A percentile compares a stretch with the other conserved stretches of the same genome.
Conservation (phyloP, 129 eudicot genomes). For the Scalesia atractyloides region DNA sequence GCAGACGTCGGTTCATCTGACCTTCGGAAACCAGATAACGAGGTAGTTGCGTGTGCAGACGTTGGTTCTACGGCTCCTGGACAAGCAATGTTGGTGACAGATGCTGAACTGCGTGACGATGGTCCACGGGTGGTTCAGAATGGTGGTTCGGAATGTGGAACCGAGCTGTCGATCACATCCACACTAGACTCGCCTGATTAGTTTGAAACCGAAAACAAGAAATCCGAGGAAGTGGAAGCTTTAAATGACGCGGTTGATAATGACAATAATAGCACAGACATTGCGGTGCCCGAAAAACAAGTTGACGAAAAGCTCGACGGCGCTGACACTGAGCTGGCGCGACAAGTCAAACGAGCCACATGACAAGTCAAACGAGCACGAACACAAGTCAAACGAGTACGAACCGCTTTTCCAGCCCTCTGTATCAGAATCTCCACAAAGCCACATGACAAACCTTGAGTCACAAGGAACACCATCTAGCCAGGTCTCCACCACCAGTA, state of each 20-base stretch:
- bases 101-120: slow-evolving; percentile 31
- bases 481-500: slow-evolving; percentile 60
- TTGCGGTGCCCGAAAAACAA: slow-evolving; percentile 32
- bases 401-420: slow-evolving; percentile 20
- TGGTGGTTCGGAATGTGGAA: slow-evolving; percentile 82
- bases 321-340: slow-evolving; percentile 19
- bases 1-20: slow-evolving; percentile 19
- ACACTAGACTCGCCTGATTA: slow-evolving; percentile 85
- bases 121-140: slow-evolving; percentile 34
- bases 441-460: slow-evolving; percentile 61
- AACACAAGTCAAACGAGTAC: slow-evolving; percentile 31
- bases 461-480: slow-evolving; percentile 80
- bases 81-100: slow-evolving; percentile 26
- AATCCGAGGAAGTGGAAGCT: slow-evolving; percentile 35
- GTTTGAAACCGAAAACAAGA: slow-evolving; percentile 43
- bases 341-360: slow-evolving; percentile 5
- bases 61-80: slow-evolving; percentile 31
- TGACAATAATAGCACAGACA: slow-evolving; percentile 3
- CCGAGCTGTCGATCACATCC: slow-evolving; percentile 83
- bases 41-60: slow-evolving; percentile 32
- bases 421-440: slow-evolving; percentile 59
- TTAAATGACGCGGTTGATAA: slow-evolving; percentile 34
- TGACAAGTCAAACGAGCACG: slow-evolving; percentile 21
- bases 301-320: slow-evolving; percentile 36
- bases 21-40: slow-evolving; percentile 22